A percentile compares a stretch with the other conserved stretches of the same genome.
Conservation (phyloP, 192 early-diverging fungal species). For the Chytriomyces sp. region DNA sequence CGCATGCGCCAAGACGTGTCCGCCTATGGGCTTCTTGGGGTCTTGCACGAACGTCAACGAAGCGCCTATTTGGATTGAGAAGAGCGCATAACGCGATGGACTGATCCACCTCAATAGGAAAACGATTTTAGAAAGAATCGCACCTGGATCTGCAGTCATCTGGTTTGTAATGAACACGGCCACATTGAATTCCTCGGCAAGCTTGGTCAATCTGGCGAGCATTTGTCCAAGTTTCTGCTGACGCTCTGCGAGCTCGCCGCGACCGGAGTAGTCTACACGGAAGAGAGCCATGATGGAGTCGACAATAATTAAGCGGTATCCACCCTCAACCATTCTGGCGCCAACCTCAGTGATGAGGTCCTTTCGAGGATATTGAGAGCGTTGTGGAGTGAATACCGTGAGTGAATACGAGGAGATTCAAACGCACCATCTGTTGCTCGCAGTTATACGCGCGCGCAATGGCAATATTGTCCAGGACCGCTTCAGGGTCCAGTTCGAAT, state of each 20-base stretch:
- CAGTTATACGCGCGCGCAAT: conserved; percentile 80
- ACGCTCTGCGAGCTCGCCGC: conserved; percentile 85
- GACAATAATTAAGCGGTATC: conserved; percentile 58
- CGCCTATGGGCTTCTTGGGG: conserved; percentile 76
- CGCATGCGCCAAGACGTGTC: conserved; percentile 74
- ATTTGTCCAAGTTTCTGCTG: conserved; percentile 81
- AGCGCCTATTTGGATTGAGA: too few species aligned
- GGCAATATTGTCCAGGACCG: conserved; percentile 74
- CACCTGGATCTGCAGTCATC: conserved; percentile 58
- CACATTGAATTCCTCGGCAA: conserved; percentile 85
- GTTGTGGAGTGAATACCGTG: too few species aligned
- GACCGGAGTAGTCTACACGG: conserved; percentile 78
- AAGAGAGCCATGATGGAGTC: conserved; percentile 85
- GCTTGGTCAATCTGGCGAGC: conserved; percentile 69
- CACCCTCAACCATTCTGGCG: conserved; percentile 69
- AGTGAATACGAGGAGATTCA: too few species aligned
- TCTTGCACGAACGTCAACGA: conserved; percentile 79
- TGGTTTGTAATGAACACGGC: conserved; percentile 81
- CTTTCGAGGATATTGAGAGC: too few species aligned
- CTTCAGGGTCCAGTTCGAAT: conserved; percentile 60
- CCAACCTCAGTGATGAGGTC: conserved; percentile 66
- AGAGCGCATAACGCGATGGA: too few species aligned
- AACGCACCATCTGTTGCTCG: conserved; percentile 73
- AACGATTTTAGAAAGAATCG: too few species aligned
- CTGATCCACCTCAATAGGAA: too few species aligned